Conservation (phyloP, 2,329 filamentous ascomycete genomes). For the Talaromyces sp. region DNA sequence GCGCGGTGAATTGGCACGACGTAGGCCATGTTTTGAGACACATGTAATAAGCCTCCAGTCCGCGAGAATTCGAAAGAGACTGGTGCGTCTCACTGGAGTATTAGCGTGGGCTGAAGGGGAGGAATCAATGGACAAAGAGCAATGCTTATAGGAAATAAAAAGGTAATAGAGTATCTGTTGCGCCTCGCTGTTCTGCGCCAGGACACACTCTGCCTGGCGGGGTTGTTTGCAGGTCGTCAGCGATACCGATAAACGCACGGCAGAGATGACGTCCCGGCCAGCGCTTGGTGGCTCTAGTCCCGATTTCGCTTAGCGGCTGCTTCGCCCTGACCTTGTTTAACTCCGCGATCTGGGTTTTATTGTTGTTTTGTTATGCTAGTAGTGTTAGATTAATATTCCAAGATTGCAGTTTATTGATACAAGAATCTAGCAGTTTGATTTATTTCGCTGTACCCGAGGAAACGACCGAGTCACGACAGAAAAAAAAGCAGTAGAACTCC, state of each 20-base stretch:
- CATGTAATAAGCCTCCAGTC: background rate
- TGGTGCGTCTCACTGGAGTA: background rate
- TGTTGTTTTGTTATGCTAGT: background rate
- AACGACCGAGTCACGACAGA: background rate
- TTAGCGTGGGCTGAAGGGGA: background rate
- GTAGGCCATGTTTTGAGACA: conserved; percentile 67
- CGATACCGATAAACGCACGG: conserved; percentile 1
- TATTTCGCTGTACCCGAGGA: background rate
- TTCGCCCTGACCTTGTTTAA: background rate
- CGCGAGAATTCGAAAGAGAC: background rate
- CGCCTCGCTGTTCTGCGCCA: background rate
- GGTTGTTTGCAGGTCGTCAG: background rate
- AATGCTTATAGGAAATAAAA: background rate
- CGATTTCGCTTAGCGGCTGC: background rate
- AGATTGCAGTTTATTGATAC: background rate
- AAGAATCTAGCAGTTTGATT: background rate
- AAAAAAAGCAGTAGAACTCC: background rate
- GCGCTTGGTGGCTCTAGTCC: background rate
- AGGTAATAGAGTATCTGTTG: background rate
- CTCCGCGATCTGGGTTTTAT: background rate
- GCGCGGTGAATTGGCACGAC: conserved; percentile 88
- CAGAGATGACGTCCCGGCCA: conserved; percentile 4
- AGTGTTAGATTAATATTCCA: background rate
- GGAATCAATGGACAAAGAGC: background rate
- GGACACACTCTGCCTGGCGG: background rate